Percentiles rank a stretch among this genome's conserved stretches.
These are phyloP conservation scores for Pinus tabuliformis DNA, from an alignment of 75 land plant genomes.

Conservation along the genomic window DNA sequence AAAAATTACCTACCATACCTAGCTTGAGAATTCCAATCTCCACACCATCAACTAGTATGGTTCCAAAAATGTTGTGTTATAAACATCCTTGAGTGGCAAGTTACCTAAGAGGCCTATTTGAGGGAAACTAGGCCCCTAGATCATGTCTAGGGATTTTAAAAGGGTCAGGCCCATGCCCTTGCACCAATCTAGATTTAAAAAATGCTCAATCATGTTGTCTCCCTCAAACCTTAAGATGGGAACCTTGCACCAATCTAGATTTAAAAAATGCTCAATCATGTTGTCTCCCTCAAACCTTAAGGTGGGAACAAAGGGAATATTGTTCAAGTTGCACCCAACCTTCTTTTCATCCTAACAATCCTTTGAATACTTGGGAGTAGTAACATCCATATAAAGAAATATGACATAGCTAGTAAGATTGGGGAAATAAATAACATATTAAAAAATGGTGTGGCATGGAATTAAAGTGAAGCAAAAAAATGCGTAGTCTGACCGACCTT, in stretches of 20 bases:
- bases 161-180: background rate
- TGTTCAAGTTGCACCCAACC: too few relatives aligned
- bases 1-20: constrained; percentile 40
- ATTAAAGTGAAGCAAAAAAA: too few relatives aligned
- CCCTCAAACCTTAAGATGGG: background rate
- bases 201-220: constrained; percentile 5
- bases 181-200: constrained; percentile 2
- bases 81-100: constrained; percentile 2
- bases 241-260: too few relatives aligned
- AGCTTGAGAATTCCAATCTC: constrained; percentile 42
- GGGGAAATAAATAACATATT: too few relatives aligned
- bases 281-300: background rate
- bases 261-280: too few relatives aligned
- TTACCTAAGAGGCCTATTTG: background rate
- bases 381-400: too few relatives aligned
- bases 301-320: background rate
- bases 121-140: background rate
- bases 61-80: constrained; percentile 4
- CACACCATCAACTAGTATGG: constrained; percentile 26
- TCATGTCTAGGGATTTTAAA: background rate
- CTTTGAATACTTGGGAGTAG: too few relatives aligned
- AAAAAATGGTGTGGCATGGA: too few relatives aligned
- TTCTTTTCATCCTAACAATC: too few relatives aligned
- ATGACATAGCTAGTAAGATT: too few relatives aligned
- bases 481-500: constrained; percentile 9